A percentile compares a stretch with the other conserved stretches of the same genome.
These are phyloP conservation scores for Paxillus involutus DNA, from an alignment of 768 basidiomycete species.

Conservation along the genomic window DNA sequence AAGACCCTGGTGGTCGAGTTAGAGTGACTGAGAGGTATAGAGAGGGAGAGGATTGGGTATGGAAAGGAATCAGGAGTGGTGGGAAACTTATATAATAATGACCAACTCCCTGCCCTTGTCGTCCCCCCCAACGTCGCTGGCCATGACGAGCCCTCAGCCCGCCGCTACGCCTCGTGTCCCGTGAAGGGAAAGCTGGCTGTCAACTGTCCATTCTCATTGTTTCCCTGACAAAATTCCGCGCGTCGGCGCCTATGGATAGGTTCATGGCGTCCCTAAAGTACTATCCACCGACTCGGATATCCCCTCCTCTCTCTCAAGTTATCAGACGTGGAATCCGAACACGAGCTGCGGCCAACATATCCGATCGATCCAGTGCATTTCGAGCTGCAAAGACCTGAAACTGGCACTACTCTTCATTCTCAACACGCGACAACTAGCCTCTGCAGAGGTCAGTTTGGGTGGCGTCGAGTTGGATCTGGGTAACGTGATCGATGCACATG, in stretches of 20 bases:
- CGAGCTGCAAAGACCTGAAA: conserved; percentile 35
- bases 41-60: conserved; percentile 56
- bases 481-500: conserved; percentile 60
- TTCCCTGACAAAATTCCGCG: not conserved
- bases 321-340: conserved; percentile 63
- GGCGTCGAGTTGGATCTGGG: conserved; percentile 53
- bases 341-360: conserved; percentile 76
- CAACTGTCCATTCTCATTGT: not conserved
- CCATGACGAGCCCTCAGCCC: no score
- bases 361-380: conserved; percentile 34
- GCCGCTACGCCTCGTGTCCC: no score
- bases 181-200: conserved; percentile 41
- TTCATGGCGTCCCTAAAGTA: conserved; percentile 59
- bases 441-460: conserved; percentile 56
- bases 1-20: conserved; percentile 56
- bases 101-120: conserved; percentile 30
- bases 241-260: conserved; percentile 43
- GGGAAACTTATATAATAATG: conserved; percentile 63
- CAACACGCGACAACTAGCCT: conserved; percentile 63
- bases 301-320: conserved; percentile 59
- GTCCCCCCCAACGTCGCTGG: no score
- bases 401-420: conserved; percentile 68
- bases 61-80: conserved; percentile 52
- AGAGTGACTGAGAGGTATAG: conserved; percentile 60
- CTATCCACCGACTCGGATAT: conserved; percentile 57